Evolutionary conservation across 345 rosid genomes (phyloP).

Genomic region (Pistacia vera): DNA sequence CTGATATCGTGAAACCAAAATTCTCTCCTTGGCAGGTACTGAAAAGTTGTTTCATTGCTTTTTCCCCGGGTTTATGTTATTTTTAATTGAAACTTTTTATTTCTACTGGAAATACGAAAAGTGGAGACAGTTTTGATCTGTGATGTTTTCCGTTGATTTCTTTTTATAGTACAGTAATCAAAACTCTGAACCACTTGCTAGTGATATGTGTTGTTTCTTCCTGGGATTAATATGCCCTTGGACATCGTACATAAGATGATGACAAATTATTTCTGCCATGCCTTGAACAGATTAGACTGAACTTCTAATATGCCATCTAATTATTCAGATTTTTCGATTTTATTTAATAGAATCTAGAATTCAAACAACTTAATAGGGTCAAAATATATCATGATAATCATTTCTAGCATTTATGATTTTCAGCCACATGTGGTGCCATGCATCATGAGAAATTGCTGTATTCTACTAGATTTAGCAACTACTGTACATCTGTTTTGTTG

Average conservation of each 20-base stretch:
- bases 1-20: background rate
- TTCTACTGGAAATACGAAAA: background rate
- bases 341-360: too few species aligned
- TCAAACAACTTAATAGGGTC: too few species aligned
- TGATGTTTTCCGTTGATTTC: background rate
- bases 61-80: background rate
- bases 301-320: background rate
- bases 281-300: background rate
- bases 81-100: background rate
- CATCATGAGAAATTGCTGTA: too few species aligned
- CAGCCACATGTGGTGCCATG: too few species aligned
- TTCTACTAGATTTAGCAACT: too few species aligned
- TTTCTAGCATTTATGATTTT: too few species aligned
- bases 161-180: background rate
- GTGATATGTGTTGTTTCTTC: background rate
- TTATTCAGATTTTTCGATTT: background rate
- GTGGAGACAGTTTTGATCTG: background rate
- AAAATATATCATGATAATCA: too few species aligned
- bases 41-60: background rate
- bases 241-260: background rate
- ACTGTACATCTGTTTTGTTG: too few species aligned
- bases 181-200: background rate
- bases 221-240: background rate
- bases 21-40: background rate
- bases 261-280: background rate